Percentiles rank a stretch among this genome's conserved stretches.
Conservation (phyloP, 257 asterid species). For the Scutellaria minor region DNA sequence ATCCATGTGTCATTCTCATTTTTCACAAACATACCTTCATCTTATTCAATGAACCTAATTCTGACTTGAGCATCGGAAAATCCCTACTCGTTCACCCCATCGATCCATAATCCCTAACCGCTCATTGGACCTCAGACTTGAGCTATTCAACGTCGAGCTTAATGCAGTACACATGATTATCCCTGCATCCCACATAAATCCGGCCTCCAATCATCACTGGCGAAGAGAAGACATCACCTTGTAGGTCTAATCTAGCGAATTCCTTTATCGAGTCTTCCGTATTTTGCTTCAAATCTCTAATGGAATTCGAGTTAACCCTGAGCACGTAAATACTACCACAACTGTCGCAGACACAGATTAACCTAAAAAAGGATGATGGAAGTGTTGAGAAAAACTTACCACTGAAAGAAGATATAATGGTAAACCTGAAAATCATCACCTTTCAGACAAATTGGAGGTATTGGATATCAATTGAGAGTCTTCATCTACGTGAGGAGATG, state of each 20-base stretch:
- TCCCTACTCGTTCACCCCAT: no score
- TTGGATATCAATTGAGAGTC: constrained; percentile 47
- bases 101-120: no score
- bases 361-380: constrained; percentile 44
- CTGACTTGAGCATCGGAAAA: no score
- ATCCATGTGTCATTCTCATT: no score
- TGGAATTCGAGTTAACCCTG: constrained; percentile 38
- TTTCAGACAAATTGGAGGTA: constrained; percentile 44
- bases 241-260: constrained; percentile 66
- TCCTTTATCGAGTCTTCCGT: constrained; percentile 49
- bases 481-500: constrained; percentile 86
- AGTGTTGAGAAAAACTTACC: neutral
- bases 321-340: constrained; percentile 73
- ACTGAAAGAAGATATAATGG: constrained; percentile 8
- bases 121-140: no score
- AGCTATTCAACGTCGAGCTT: constrained; percentile 45
- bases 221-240: constrained; percentile 88
- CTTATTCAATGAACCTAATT: no score
- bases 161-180: constrained; percentile 71
- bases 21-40: no score
- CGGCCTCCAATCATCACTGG: constrained; percentile 92
- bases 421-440: constrained; percentile 43
- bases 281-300: constrained; percentile 32
- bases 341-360: constrained; percentile 77
- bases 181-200: constrained; percentile 86